A percentile compares a stretch with the other conserved stretches of the same genome.
These are phyloP conservation scores for Mrakia gelida DNA, from an alignment of 768 basidiomycete genomes.

Conservation along the genomic window DNA sequence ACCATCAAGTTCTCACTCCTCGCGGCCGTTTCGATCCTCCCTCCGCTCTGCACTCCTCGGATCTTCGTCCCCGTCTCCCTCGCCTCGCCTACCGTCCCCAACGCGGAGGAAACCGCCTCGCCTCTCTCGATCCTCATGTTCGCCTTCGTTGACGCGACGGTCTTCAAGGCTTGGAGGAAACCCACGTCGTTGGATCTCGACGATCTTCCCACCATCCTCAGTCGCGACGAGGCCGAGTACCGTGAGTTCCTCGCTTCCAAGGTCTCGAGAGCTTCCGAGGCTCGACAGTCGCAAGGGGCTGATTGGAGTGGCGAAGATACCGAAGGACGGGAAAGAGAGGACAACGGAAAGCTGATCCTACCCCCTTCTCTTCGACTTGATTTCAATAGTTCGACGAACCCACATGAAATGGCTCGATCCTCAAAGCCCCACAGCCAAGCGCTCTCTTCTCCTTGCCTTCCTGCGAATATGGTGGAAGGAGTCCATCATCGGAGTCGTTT, in stretches of 20 bases:
- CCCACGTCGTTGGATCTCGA: constrained; percentile 43
- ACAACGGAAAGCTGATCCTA: neutral
- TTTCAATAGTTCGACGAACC: constrained; percentile 35
- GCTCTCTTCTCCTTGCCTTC: constrained; percentile 53
- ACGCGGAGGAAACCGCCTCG: constrained; percentile 17
- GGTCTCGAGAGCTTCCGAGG: too few relatives aligned
- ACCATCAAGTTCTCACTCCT: neutral
- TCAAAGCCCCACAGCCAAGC: constrained; percentile 44
- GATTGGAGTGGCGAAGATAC: too few relatives aligned
- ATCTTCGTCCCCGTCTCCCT: neutral
- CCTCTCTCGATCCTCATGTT: constrained; percentile 12
- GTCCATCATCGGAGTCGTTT: constrained; percentile 33
- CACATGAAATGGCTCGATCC: constrained; percentile 45
- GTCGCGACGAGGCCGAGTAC: constrained; percentile 45
- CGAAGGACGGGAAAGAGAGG: too few relatives aligned
- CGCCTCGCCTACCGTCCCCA: neutral
- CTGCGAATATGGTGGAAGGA: constrained; percentile 44
- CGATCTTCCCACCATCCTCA: constrained; percentile 50
- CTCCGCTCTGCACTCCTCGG: constrained; percentile 19
- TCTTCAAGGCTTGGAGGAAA: constrained; percentile 39
- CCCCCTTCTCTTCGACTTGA: constrained; percentile 33
- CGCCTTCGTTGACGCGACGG: constrained; percentile 36
- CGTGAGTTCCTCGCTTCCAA: constrained; percentile 38
- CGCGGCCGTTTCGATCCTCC: neutral
- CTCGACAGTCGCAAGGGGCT: too few relatives aligned